Conservation (phyloP, 768 basidiomycete genomes). For the Mycena kentingensis region DNA sequence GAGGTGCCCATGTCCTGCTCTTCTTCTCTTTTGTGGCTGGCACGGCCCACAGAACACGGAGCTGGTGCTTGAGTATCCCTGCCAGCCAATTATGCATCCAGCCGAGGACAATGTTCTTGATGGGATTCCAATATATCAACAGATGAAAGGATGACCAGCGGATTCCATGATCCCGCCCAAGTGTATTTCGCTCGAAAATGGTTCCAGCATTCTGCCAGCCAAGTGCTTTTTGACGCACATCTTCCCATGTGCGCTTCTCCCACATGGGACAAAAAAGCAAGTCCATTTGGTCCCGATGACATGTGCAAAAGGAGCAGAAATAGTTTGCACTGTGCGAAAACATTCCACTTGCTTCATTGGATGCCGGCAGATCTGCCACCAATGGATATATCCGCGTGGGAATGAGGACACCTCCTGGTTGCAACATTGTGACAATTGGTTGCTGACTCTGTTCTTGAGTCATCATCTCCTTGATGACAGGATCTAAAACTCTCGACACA, state of each 20-base stretch:
- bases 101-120: slow-evolving; percentile 14
- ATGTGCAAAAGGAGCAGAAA: slow-evolving; percentile 25
- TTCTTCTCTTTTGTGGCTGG: slow-evolving; percentile 3
- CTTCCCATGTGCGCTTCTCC: slow-evolving; percentile 5
- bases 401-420: slow-evolving; percentile 15
- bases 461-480: not conserved
- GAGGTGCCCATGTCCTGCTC: not conserved
- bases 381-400: slow-evolving; percentile 16
- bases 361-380: slow-evolving; percentile 17
- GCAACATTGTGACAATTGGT: slow-evolving; percentile 5
- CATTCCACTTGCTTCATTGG: slow-evolving; percentile 19
- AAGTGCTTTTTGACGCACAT: slow-evolving; percentile 12
- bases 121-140: slow-evolving; percentile 21
- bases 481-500: slow-evolving; percentile 7
- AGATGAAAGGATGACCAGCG: slow-evolving; percentile 18
- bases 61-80: slow-evolving; percentile 17
- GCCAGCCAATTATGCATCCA: slow-evolving; percentile 23
- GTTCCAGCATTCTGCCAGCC: slow-evolving; percentile 17
- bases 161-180: slow-evolving; percentile 12
- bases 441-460: slow-evolving; percentile 1
- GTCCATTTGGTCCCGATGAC: slow-evolving; percentile 3
- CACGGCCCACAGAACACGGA: slow-evolving; percentile 16
- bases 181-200: slow-evolving; percentile 1
- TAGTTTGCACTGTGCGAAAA: slow-evolving; percentile 2
- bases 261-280: slow-evolving; percentile 14